Base-by-base conservation (phyloP, 495 filamentous ascomycete genomes). In the Tetracladium marchalianum region DNA sequence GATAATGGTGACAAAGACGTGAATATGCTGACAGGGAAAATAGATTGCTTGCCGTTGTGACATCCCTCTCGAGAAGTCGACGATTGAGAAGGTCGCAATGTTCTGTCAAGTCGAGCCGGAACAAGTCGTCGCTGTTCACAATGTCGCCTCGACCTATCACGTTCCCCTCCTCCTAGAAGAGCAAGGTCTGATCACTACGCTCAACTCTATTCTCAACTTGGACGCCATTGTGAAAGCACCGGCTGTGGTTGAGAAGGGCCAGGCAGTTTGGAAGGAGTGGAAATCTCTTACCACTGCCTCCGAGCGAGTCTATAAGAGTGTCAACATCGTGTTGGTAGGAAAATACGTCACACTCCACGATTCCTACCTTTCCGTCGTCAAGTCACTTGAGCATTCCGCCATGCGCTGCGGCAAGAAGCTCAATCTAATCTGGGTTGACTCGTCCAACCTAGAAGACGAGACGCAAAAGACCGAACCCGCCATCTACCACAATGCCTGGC, bases 11-110 rank as follows among this genome's bases (percentile, higher is more conserved):
- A 27, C 9, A 32, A 40, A 35, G 15, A 40, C 5, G 31, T 17
- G 32, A 19, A 34, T 12, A 27, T 47, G 40, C 34, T 53, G 39
- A 54, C 39, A 35, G 34, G 11, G 9, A 10, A 10, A 40, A n/a
- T n/a, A 81, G 78, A 92, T 96, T 65, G 92, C 93, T 7, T 97
- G 93, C 61, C 87, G 92, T 47, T 96, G 90, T 59, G 80, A 85
- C 54, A 65, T 68, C 35, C 72, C 79, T 5, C 75, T 98, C 9
- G 78, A 84, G 32, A 69, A 78, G 39, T 60, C 64, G n/a, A 90
- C 89, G 1, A 84, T 85, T 22, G 72, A 85, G 42, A 97, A 98
- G 67, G 85, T 97, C 46, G 89, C 92, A 40, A 76, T 75, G 49
- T 85, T 77, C 63, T 96, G 90, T 59, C 83, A 93, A 52, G 81